A percentile compares a stretch with the other conserved stretches of the same genome.
phyloP scores from a whole-genome alignment of 73 alveolate species.

The Symbiodinium pilosum region DNA sequence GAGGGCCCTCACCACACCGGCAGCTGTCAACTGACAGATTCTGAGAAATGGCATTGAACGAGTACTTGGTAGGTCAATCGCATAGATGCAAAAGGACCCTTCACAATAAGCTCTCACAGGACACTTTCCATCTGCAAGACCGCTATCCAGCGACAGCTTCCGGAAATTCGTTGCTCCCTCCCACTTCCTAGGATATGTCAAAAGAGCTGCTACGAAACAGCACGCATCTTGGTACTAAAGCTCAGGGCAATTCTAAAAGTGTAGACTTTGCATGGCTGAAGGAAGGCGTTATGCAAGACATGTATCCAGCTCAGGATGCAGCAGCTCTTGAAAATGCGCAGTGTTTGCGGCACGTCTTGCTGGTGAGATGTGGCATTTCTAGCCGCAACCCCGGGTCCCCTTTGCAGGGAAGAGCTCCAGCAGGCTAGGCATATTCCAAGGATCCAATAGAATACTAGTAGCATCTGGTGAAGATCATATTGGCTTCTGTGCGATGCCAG shows the following conservation, averaged over 20 bases:
- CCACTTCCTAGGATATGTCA: background rate
- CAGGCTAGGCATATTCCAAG: too few species aligned
- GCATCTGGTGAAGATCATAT: too few species aligned
- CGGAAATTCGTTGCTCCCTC: background rate
- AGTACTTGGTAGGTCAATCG: too few species aligned
- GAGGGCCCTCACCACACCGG: background rate
- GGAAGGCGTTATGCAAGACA: too few species aligned
- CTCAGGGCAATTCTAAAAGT: too few species aligned
- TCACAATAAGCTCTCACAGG: background rate
- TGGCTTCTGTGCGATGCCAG: too few species aligned
- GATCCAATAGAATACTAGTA: too few species aligned
- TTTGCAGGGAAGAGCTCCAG: too few species aligned
- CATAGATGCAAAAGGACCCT: background rate
- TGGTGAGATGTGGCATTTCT: conserved; percentile 15
- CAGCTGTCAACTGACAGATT: background rate
- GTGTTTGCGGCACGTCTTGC: background rate
- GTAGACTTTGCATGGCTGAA: too few species aligned
- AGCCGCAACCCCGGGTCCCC: too few species aligned
- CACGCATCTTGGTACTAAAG: too few species aligned
- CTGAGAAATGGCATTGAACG: too few species aligned
- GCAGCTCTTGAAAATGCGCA: background rate
- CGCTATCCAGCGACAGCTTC: background rate
- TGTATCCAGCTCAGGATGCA: background rate
- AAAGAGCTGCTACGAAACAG: background rate
- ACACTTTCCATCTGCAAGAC: background rate